Evolutionary conservation across 2,329 filamentous ascomycete genomes (phyloP), one percentile per base, ranked within the genome.

Genomic region (Didymellaceae sp.): DNA sequence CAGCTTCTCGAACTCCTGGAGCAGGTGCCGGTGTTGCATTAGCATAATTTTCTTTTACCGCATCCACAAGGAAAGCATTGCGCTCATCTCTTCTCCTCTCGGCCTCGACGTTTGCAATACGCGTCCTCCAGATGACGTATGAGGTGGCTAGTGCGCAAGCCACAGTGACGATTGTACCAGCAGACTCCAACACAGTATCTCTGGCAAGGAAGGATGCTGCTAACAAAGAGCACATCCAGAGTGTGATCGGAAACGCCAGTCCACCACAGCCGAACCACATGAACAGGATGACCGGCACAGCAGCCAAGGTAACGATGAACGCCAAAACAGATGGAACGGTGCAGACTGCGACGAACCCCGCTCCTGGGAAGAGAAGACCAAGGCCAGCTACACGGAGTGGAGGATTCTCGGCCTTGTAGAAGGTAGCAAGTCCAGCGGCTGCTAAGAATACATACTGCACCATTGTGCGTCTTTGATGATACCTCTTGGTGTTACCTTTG

Each of bases 241-340:
- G 42, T 3, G 49, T 16, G 6, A 57, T 37, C 6, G 54, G 52
- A 26, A 62, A 62, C 4, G 37, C 32, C 7, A 62, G 31, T 6
- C 57, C 55, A 22, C 57, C 59, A 21, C 45, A 45, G 8, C 52
- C 59, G 24, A 60, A 62, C 59, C 59, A 62, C 32, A 48, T 50
- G 31, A 62, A 57, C 3, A 62, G 26, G 5, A 39, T 39, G 10
- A 53, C 17, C 7, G 59, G 59, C 7, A 58, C 42, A 11, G 48
- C 32, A 13, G 52, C 47, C 17, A 52, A 18, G 1, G 59, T 50
- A 1, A 60, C 8, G 8, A 55, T 14, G 13, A 62, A 42, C 4
- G 42, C 47, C 7, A 56, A 20, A 5, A 49, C 30, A 1, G 51
- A 55, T 21, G 46, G 49, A 16, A 56, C 35, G 3, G 47, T 56